Conservation (phyloP, 2,329 filamentous ascomycete species). For the Colletotrichum musae region DNA sequence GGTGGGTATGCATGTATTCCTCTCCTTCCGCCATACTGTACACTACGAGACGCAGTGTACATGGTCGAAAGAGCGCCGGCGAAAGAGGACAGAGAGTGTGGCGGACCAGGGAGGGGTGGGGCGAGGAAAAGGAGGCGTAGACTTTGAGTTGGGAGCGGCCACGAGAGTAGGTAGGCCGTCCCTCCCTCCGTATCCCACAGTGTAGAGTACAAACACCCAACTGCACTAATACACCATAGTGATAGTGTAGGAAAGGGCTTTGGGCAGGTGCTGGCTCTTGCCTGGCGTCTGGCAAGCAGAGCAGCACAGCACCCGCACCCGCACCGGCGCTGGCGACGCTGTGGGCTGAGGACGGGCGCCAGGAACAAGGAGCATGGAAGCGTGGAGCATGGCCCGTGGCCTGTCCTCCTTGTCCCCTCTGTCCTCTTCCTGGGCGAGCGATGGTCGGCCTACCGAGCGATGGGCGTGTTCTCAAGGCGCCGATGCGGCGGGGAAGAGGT, state of each 20-base stretch:
- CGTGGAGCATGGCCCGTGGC: constrained; percentile 35
- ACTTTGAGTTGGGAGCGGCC: constrained; percentile 9
- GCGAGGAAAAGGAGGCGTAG: constrained; percentile 19
- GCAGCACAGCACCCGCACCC: constrained; percentile 17
- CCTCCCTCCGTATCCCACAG: constrained; percentile 23
- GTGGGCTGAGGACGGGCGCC: constrained; percentile 34
- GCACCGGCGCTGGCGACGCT: constrained; percentile 17
- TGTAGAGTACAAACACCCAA: constrained; percentile 15
- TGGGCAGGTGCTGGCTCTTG: constrained; percentile 1
- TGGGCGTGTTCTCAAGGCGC: constrained; percentile 35
- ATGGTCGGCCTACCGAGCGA: constrained; percentile 40
- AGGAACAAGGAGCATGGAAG: constrained; percentile 37
- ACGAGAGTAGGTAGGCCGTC: not conserved
- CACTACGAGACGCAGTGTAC: not conserved
- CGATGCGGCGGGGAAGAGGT: constrained; percentile 38
- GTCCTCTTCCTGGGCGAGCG: constrained; percentile 24
- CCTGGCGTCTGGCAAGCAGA: not conserved
- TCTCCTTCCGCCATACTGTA: constrained; percentile 25
- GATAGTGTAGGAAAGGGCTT: not conserved
- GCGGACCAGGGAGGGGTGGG: constrained; percentile 24
- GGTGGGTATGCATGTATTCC: not conserved
- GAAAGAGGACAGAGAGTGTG: constrained; percentile 31
- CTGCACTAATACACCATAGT: too few relatives aligned
- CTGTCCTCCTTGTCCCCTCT: constrained; percentile 28
- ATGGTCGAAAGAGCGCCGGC: not conserved